Conservation (phyloP, 441 rosid genomes). For the Euphorbia celastroides region DNA sequence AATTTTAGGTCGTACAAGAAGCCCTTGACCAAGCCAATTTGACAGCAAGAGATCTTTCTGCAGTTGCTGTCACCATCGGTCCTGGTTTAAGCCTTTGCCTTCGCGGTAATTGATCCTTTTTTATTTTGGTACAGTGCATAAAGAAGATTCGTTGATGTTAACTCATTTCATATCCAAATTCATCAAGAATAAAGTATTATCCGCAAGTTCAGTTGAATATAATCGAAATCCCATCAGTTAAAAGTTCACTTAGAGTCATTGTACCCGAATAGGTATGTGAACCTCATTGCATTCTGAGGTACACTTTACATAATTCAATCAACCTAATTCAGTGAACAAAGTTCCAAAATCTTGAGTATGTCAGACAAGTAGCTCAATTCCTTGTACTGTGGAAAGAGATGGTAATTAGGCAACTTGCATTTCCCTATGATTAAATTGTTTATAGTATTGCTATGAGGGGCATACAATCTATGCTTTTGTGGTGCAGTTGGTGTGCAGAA, state of each 20-base stretch:
- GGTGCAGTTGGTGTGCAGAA: conserved; percentile 85
- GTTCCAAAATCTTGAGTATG: background rate
- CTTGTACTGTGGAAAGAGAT: conserved; percentile 1
- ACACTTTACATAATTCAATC: background rate
- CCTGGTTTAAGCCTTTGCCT: conserved; percentile 96
- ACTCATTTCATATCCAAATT: background rate
- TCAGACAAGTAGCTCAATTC: background rate
- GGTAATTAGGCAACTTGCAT: background rate
- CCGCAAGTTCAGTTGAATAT: background rate
- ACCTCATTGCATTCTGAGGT: background rate
- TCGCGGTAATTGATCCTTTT: conserved; percentile 46
- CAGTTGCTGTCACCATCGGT: conserved; percentile 98
- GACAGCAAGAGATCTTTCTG: conserved; percentile 67
- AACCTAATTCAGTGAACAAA: background rate
- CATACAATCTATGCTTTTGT: conserved; percentile 18
- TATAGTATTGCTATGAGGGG: background rate
- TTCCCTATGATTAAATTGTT: background rate
- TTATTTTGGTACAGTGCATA: background rate
- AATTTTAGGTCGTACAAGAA: conserved; percentile 71
- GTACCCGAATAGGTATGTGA: background rate
- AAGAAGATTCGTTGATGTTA: background rate
- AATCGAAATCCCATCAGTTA: background rate
- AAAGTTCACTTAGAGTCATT: background rate
- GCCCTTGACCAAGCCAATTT: conserved; percentile 69
- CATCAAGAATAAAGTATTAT: background rate